Evolutionary conservation across 2,329 filamentous ascomycete species (phyloP), one percentile per base, ranked within the genome.

Genomic region (Fonsecaea erecta): DNA sequence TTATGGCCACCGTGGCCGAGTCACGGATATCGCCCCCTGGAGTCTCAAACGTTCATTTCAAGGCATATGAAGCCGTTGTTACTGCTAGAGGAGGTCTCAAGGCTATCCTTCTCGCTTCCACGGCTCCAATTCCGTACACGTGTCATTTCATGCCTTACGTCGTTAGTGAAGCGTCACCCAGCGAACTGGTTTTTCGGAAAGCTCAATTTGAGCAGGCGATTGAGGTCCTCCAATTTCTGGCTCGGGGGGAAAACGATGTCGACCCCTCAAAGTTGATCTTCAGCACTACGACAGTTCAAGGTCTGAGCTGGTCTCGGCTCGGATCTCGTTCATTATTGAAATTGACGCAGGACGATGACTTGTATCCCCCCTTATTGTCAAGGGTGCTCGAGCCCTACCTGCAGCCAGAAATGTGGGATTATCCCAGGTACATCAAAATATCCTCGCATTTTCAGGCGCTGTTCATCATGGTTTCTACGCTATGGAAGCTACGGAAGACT

Each of bases 111-210:
- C 21, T 26, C 12, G 28, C 48, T 52, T 26, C 48, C 11, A 21
- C 48, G 1, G 28, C 3, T 26, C 48, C 48, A 5, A 26, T 52
- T 7, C 28, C 21, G 11, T 14, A 3, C 48, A 30, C 48, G 21
- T 9, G 24, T 12, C 48, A 52, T 52, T 30, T 52, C 18, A 52
- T 52, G 48, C 76, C 0, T 5, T 26, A 11, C 7, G 12, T 52
- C 24, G 48, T 52, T 5, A 26, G 21, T 21, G 48, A 52, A 8
- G 18, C 9, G 3, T 21, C 12, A n/a, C 24, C 21, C 24, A 14
- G 12, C 48, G 48, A 52, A 14, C 3, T 52, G 18, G 48, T 52
- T n/a, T 28, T 52, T 30, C 21, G 14, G 11, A n/a, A 52, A 30
- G 18, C 26, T 5, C 11, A 26, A 18, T 12, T 9, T 30, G 48